A percentile compares a stretch with the other conserved stretches of the same genome.
Evolutionary conservation across 306 rosid genomes (phyloP).

Genomic region (Cucurbita maxima): DNA sequence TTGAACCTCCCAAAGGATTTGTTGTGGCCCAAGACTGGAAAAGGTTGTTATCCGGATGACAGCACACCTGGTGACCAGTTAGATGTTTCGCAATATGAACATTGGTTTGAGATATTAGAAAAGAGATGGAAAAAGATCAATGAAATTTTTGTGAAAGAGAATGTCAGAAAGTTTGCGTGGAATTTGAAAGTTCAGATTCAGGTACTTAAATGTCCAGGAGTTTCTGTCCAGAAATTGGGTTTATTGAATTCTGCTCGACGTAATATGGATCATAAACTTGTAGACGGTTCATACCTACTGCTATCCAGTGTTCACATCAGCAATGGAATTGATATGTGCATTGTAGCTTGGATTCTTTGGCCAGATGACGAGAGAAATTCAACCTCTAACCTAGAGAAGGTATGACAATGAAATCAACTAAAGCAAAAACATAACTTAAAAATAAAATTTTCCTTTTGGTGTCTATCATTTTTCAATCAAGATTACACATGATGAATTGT

Average conservation of each 20-base stretch:
- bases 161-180: slow-evolving; percentile 67
- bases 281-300: slow-evolving; percentile 44
- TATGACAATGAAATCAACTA: slow-evolving; percentile 14
- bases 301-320: slow-evolving; percentile 38
- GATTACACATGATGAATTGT: not conserved
- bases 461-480: not conserved
- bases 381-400: slow-evolving; percentile 85
- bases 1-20: slow-evolving; percentile 78
- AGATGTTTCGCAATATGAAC: slow-evolving; percentile 28
- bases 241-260: slow-evolving; percentile 31
- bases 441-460: not conserved
- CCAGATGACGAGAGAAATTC: slow-evolving; percentile 95
- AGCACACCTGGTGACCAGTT: slow-evolving; percentile 25
- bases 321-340: slow-evolving; percentile 62
- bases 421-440: not conserved
- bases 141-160: slow-evolving; percentile 43
- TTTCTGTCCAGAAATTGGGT: slow-evolving; percentile 61
- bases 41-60: slow-evolving; percentile 19
- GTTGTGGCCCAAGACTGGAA: slow-evolving; percentile 32
- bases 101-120: slow-evolving; percentile 33
- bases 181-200: slow-evolving; percentile 82
- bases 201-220: slow-evolving; percentile 59
- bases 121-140: slow-evolving; percentile 62
- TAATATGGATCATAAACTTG: slow-evolving; percentile 34
- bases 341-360: slow-evolving; percentile 90